Evolutionary conservation across 164 flowering plant species (phyloP), one percentile per base, ranked within the genome.

Genomic region (Magnolia changhungtana): DNA sequence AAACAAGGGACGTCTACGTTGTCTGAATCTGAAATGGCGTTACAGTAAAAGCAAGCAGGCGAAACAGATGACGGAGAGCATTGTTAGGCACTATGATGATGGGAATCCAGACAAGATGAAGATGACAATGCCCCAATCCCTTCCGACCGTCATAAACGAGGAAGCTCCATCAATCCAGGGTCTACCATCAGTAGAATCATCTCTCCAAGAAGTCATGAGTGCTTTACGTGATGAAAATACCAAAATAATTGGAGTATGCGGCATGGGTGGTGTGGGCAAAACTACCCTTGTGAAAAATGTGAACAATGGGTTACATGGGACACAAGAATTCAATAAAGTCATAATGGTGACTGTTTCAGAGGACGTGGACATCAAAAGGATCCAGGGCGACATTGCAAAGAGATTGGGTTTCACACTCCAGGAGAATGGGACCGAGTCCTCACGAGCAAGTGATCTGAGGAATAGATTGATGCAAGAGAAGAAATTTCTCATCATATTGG

Each of bases 261-360:
- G 79, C 23, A 63, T 77, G 79, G 79, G 75, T 9, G 79, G 79
- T 29, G 80, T 78, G 13, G 80, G 80, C 8, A 78, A 78, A 18
- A 73, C 80, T 6, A 78, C 80, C 8, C 21, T 77, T 1, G 50
- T 77, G 63, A 77, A 37, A 20, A 55, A 64, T 51, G 6, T 77
- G 23, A 71, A 71, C 70, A 72, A 77, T 63, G 21, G 13, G 7
- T 19, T 77, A 7, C 29, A 18, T 2, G 71, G 50, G 18, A 13
- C 10, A 2, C 27, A 66, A n/a, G n/a, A 3, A 31, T 73, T 73
- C 67, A 24, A 68, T 49, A 45, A 13, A 18, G 59, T 66, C 11
- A 63, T 72, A 1, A 65, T 45, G 50, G 70, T 72, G 66, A 65
- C 65, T 19, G 67, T 73, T 13, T 73, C 73, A 14, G 73, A 58